Evolutionary conservation across 2,329 filamentous ascomycete genomes (phyloP).

Genomic region (Piedraia hortae): DNA sequence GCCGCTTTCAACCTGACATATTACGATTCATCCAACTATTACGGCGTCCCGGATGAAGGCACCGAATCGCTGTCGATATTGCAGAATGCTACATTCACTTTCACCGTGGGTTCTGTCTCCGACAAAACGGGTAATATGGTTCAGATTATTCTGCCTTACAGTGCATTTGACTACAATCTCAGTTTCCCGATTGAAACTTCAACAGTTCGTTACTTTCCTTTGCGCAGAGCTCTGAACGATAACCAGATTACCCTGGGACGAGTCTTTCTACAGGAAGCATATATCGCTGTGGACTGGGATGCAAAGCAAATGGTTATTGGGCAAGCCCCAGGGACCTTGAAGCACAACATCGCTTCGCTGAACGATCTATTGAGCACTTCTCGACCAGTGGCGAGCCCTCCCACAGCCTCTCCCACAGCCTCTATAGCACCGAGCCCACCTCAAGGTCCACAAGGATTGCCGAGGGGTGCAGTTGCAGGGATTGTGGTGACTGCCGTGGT

Average conservation of each 20-base stretch:
- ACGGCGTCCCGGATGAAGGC: no score
- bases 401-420: no score
- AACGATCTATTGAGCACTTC: no score
- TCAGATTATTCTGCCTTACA: slow-evolving; percentile 13
- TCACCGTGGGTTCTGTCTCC: slow-evolving; percentile 9
- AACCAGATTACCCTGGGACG: slow-evolving; percentile 14
- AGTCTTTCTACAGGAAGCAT: slow-evolving; percentile 15
- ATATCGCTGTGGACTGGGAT: slow-evolving; percentile 14
- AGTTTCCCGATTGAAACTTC: slow-evolving; percentile 9
- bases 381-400: no score
- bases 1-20: slow-evolving; percentile 12
- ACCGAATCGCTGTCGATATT: slow-evolving; percentile 13
- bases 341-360: no score
- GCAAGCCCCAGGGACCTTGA: no score
- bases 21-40: slow-evolving; percentile 8
- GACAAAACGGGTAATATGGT: slow-evolving; percentile 7
- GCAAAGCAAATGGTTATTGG: no score
- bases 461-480: no score
- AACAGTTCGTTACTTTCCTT: slow-evolving; percentile 13
- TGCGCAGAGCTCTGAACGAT: slow-evolving; percentile 10
- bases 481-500: no score
- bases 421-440: no score
- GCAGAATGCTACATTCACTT: slow-evolving; percentile 10
- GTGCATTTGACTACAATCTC: slow-evolving; percentile 12
- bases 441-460: no score